Percentiles rank a stretch among this genome's conserved stretches.
Conservation (phyloP, 2,329 filamentous ascomycete species). For the Diaporthe australafricana region DNA sequence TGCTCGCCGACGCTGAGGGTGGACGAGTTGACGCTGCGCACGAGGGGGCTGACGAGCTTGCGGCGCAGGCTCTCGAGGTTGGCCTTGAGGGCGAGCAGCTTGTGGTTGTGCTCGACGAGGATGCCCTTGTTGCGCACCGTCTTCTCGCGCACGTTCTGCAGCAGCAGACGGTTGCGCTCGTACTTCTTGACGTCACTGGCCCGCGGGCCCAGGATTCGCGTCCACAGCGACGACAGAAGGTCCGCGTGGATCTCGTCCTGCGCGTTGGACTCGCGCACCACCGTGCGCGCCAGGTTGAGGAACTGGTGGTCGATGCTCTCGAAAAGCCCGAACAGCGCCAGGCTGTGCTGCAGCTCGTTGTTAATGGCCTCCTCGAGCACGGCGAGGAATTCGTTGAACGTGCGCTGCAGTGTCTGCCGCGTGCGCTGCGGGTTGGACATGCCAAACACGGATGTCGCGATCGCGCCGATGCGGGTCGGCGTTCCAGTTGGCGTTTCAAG, state of each 20-base stretch:
- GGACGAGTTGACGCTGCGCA: constrained; percentile 75
- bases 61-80: constrained; percentile 86
- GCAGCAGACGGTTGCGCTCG: constrained; percentile 86
- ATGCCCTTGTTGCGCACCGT: constrained; percentile 90
- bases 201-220: constrained; percentile 82
- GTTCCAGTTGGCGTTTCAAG: constrained; percentile 66
- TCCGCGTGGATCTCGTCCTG: constrained; percentile 87
- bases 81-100: constrained; percentile 84
- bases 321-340: constrained; percentile 88
- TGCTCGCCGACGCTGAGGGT: constrained; percentile 86
- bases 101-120: constrained; percentile 87
- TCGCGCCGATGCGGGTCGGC: constrained; percentile 75
- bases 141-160: constrained; percentile 82
- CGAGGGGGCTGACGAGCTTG: constrained; percentile 86
- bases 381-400: constrained; percentile 87
- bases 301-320: constrained; percentile 93
- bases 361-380: constrained; percentile 92
- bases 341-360: constrained; percentile 83
- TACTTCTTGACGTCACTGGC: constrained; percentile 85
- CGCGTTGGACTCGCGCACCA: constrained; percentile 83
- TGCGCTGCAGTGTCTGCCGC: constrained; percentile 82
- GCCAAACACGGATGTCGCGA: constrained; percentile 82
- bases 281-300: constrained; percentile 85
- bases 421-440: constrained; percentile 85
- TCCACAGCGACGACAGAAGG: constrained; percentile 87